phyloP scores from a whole-genome alignment of 176 grass and related monocot genomes.

The Guadua angustifolia region DNA sequence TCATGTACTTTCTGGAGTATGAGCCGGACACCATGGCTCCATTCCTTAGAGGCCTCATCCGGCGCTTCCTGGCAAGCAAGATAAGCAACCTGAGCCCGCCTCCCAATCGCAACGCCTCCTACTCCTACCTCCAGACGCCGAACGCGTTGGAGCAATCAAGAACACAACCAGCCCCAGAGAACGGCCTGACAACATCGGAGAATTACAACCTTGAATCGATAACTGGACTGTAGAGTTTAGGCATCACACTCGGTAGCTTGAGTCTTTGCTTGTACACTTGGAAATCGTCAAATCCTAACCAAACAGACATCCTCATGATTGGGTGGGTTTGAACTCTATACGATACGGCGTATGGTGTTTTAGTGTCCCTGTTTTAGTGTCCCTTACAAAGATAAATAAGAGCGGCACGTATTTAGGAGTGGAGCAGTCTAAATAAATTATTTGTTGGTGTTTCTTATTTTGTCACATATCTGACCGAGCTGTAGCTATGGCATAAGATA shows the following conservation, averaged over 20 bases:
- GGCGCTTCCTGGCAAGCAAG: constrained; percentile 90
- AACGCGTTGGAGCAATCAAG: constrained; percentile 55
- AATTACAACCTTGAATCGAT: constrained; percentile 91
- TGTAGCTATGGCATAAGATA: background rate
- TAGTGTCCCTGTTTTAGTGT: background rate
- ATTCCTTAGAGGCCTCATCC: constrained; percentile 88
- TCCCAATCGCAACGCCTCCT: constrained; percentile 61
- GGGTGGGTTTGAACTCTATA: background rate
- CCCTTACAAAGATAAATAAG: constrained; percentile 19
- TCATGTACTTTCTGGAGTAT: constrained; percentile 96
- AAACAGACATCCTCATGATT: background rate
- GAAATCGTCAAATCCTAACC: constrained; percentile 26
- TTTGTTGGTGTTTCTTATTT: constrained; percentile 26
- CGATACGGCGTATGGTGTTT: constrained; percentile 2
- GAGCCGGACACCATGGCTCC: constrained; percentile 98
- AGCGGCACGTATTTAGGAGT: background rate
- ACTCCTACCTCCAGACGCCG: constrained; percentile 67
- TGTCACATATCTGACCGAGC: background rate
- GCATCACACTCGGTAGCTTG: background rate
- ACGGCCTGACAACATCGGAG: constrained; percentile 44
- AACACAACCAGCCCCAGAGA: constrained; percentile 38
- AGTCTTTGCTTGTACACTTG: background rate
- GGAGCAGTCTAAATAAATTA: background rate
- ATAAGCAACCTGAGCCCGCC: constrained; percentile 76
- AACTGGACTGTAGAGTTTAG: constrained; percentile 81